Evolutionary conservation across 331 rosid species (phyloP).

Genomic region (Acacia concinna): DNA sequence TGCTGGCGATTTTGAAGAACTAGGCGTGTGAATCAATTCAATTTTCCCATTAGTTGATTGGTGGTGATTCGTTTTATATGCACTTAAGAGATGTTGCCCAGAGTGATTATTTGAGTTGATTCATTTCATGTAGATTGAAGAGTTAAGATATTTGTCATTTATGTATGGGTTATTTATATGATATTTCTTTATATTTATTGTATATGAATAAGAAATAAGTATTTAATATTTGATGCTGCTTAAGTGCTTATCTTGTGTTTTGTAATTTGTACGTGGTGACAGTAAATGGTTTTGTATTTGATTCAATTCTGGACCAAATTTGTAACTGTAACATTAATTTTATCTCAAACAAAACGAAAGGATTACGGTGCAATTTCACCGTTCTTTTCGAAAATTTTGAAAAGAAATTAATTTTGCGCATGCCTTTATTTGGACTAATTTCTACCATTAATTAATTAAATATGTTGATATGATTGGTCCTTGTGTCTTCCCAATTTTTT

Average conservation of each 20-base stretch:
- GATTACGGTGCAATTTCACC: too few species aligned
- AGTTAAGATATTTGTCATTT: neutral
- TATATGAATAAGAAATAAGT: neutral
- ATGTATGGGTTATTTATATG: neutral
- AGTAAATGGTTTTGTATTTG: too few species aligned
- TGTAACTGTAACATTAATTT: too few species aligned
- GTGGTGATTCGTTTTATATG: neutral
- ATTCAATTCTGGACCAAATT: too few species aligned
- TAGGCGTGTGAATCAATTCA: neutral
- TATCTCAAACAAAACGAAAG: too few species aligned
- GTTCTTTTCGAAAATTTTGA: too few species aligned
- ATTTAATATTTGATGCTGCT: neutral
- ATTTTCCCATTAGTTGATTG: neutral
- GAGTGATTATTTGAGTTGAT: neutral
- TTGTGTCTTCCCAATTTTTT: too few species aligned
- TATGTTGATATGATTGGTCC: too few species aligned
- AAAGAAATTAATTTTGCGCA: too few species aligned
- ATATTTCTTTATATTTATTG: neutral
- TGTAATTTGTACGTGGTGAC: too few species aligned
- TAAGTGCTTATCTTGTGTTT: neutral
- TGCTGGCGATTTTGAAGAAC: conserved; percentile 38
- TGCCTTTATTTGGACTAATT: too few species aligned
- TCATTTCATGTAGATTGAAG: neutral
- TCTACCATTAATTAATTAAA: too few species aligned
- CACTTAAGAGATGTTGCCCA: neutral